These are phyloP conservation scores for Alternaria sp. DNA, from an alignment of 2,329 filamentous ascomycete species.

Conservation along the genomic window DNA sequence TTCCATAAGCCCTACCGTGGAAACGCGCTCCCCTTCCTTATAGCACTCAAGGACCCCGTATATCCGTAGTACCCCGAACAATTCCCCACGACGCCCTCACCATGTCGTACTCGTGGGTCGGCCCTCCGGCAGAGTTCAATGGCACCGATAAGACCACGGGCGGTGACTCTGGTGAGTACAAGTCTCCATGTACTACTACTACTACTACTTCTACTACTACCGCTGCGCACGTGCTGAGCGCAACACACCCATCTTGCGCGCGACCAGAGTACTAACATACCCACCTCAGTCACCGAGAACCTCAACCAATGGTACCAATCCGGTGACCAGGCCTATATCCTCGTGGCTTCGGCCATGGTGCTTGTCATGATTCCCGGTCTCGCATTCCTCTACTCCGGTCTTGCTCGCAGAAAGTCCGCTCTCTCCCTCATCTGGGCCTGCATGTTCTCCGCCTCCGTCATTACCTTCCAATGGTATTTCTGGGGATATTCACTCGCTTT, in stretches of 20 bases:
- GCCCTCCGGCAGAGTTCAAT: conserved; percentile 58
- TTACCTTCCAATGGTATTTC: conserved; percentile 99
- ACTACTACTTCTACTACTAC: too few relatives aligned
- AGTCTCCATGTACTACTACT: conserved; percentile 18
- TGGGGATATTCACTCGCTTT: conserved; percentile 98
- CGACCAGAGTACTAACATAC: conserved; percentile 20
- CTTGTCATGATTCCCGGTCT: conserved; percentile 96
- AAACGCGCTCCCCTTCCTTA: conserved; percentile 13
- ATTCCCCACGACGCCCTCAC: conserved; percentile 27
- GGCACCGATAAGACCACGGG: conserved; percentile 69
- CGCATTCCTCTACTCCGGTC: conserved; percentile 95
- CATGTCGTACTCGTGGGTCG: conserved; percentile 61
- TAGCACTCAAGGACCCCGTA: conserved; percentile 13
- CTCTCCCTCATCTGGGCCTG: conserved; percentile 97
- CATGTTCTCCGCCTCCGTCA: conserved; percentile 90
- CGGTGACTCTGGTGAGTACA: conserved; percentile 77
- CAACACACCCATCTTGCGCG: conserved; percentile 17
- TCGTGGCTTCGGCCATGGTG: conserved; percentile 90
- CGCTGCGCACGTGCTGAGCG: conserved; percentile 31
- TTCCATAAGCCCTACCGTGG: conserved; percentile 26
- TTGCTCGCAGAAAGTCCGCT: conserved; percentile 96
- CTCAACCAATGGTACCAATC: conserved; percentile 94
- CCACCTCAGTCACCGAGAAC: conserved; percentile 75
- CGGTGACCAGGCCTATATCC: conserved; percentile 93
- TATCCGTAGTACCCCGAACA: conserved; percentile 21